Base-by-base conservation (phyloP, 257 asterid genomes). In the Nicotiana undulata region DNA sequence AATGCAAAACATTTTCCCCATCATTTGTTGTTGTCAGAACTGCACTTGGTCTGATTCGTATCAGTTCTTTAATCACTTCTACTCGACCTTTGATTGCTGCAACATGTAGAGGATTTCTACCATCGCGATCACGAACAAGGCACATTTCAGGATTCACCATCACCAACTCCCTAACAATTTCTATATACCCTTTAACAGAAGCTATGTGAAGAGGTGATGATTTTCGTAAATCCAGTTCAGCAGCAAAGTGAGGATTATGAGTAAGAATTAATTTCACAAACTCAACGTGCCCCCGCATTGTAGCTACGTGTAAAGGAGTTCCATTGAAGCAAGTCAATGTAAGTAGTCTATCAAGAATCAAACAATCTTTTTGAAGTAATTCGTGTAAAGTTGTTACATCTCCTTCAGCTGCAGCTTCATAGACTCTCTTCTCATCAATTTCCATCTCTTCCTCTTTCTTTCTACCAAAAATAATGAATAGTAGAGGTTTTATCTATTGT, bases 291-390 rank as follows among this genome's bases (percentile, higher is more conserved):
- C 87, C 88, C 4, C 83, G 86, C 77, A 85, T 75, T n/a, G 82
- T 59, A 4, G 92, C 88, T 53, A 89, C 53, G 77, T 87, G 92
- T 16, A 89, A 85, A 2, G 91, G 92, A 16, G 88, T 88, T 75
- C 84, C 90, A 12, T 78, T n/a, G n/a, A 55, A 70, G 15, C 46
- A 77, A 37, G 10, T 85, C 13, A 85, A 9, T 16, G 13, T 18
- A 31, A 44, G 65, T 81, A 44, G 56, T 81, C 87, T 88, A 29
- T 88, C 87, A 6, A 88, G 88, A 59, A 89, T 44, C 6, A 81
- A 10, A n/a, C 58, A 60, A 83, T 87, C 88, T 0, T 81, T 68
- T 63, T 79, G 40, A 4, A 86, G 67, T 32, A 89, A 77, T 1
- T 86, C 64, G 0, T 20, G 80, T 65, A 87, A 79, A 59, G 70